A percentile compares a stretch with the other conserved stretches of the same genome.
These are phyloP conservation scores for Penicillium sp. DNA, from an alignment of 2,329 filamentous ascomycete genomes.

Conservation along the genomic window DNA sequence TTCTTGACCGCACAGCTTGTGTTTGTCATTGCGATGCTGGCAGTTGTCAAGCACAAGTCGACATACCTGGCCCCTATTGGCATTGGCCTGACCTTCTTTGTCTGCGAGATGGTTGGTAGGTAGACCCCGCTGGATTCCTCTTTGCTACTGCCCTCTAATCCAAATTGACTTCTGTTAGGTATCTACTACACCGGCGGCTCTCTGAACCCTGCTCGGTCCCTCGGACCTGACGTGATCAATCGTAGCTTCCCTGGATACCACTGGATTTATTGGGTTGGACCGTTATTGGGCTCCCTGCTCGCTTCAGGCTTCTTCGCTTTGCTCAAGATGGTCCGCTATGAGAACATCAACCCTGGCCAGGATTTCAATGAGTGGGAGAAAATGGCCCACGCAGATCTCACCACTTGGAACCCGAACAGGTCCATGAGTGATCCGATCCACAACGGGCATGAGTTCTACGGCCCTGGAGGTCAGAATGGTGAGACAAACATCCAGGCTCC, in stretches of 20 bases:
- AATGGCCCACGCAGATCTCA: slow-evolving; percentile 16
- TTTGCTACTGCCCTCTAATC: too few species aligned
- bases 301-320: slow-evolving; percentile 47
- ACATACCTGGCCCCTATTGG: slow-evolving; percentile 66
- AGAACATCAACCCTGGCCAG: slow-evolving; percentile 46
- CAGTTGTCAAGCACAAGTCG: slow-evolving; percentile 66
- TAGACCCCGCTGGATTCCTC: neutral
- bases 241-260: slow-evolving; percentile 43
- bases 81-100: slow-evolving; percentile 65
- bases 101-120: slow-evolving; percentile 48
- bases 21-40: slow-evolving; percentile 62
- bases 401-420: slow-evolving; percentile 7
- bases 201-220: slow-evolving; percentile 45
- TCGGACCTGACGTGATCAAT: slow-evolving; percentile 44
- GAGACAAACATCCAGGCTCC: neutral
- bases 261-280: slow-evolving; percentile 49
- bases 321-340: slow-evolving; percentile 41
- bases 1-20: slow-evolving; percentile 60
- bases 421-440: slow-evolving; percentile 9
- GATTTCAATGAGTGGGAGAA: slow-evolving; percentile 47
- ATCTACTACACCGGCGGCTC: slow-evolving; percentile 46
- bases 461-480: too few species aligned
- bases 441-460: neutral
- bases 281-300: slow-evolving; percentile 41
- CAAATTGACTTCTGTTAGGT: slow-evolving; percentile 21